phyloP scores from a whole-genome alignment of 75 land plant species.

The Pinus albicaulis region DNA sequence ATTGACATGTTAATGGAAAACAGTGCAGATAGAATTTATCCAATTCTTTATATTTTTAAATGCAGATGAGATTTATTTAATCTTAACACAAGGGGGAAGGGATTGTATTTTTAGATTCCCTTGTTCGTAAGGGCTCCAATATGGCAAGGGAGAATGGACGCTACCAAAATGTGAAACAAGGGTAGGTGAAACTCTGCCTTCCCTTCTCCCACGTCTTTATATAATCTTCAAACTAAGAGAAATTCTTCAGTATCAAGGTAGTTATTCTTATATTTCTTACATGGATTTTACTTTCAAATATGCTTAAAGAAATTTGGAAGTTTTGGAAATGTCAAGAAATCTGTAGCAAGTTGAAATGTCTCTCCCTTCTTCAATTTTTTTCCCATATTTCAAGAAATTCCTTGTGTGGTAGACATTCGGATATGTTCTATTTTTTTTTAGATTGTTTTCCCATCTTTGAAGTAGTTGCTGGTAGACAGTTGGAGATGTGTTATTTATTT shows the following conservation, averaged over 20 bases:
- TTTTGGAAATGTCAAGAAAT: background rate
- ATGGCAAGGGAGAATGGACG: slow-evolving; percentile 40
- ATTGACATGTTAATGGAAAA: no score
- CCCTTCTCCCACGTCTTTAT: slow-evolving; percentile 12
- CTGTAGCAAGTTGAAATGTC: no score
- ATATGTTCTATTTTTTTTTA: no score
- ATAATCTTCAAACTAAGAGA: slow-evolving; percentile 24
- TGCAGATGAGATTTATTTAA: no score
- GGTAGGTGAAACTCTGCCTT: background rate
- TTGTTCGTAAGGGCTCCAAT: slow-evolving; percentile 25
- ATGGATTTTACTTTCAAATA: background rate
- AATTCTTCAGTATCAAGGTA: background rate
- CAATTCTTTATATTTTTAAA: no score
- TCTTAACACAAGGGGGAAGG: no score
- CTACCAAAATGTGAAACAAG: slow-evolving; percentile 18
- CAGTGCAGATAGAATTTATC: no score
- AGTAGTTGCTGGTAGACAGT: background rate
- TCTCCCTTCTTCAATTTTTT: no score
- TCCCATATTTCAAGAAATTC: no score
- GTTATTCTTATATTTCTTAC: background rate
- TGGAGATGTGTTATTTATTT: background rate
- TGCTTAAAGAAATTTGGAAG: background rate
- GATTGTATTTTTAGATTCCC: no score
- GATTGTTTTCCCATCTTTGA: background rate
- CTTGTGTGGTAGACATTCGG: no score